Evolutionary conservation across 208 protist genomes (phyloP).

Genomic region (Spironucleus salmonicida): DNA sequence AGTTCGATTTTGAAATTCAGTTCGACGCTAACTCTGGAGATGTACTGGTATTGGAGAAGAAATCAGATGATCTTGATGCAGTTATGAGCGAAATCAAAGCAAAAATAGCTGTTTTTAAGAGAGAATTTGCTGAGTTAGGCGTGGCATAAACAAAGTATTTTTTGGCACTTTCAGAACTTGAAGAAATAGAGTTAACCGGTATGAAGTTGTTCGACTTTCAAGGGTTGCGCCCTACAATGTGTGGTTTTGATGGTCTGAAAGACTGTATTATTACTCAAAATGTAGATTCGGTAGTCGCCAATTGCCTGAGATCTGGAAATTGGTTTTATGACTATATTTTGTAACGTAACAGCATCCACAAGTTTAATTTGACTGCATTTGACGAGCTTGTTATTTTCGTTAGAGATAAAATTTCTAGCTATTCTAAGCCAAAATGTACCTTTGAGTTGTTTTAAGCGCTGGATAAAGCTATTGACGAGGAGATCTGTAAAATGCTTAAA

Average conservation of each 20-base stretch:
- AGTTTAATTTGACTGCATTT: neutral
- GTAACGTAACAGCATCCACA: neutral
- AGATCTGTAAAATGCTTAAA: neutral
- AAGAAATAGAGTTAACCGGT: neutral
- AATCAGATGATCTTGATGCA: neutral
- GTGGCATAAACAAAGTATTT: neutral
- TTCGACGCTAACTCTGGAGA: neutral
- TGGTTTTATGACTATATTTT: conserved; percentile 12
- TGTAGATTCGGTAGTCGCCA: neutral
- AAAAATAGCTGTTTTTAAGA: neutral
- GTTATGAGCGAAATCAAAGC: neutral
- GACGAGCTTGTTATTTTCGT: neutral
- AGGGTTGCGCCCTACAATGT: neutral
- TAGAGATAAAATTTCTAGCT: neutral
- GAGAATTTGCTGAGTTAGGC: neutral
- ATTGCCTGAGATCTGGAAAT: neutral
- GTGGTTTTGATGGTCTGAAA: conserved; percentile 9
- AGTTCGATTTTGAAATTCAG: neutral
- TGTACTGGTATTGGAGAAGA: conserved; percentile 17
- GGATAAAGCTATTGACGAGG: neutral
- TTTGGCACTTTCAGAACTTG: neutral
- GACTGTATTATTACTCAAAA: neutral
- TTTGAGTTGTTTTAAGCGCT: neutral
- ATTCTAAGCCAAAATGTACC: neutral
- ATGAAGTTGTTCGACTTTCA: neutral